These are phyloP conservation scores for Populus hybrid DNA, from an alignment of 441 rosid species.

Conservation along the genomic window DNA sequence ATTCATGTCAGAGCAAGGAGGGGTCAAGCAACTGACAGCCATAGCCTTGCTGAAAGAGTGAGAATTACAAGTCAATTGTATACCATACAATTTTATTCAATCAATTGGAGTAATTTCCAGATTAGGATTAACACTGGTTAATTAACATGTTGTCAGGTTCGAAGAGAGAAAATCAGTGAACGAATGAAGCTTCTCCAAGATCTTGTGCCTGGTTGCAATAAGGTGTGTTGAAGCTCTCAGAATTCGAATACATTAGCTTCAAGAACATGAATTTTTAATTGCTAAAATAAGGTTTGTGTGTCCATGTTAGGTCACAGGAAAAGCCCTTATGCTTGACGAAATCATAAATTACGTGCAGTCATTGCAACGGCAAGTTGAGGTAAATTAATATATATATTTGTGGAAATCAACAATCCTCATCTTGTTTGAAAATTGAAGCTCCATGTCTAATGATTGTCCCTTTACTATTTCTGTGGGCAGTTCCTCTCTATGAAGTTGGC, in stretches of 20 bases:
- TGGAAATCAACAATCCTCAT: not conserved
- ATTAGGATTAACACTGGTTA: not conserved
- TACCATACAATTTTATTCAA: not conserved
- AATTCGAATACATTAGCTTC: not conserved
- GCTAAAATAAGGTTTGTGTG: not conserved
- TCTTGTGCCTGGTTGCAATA: conserved; percentile 92
- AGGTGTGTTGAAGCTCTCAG: conserved; percentile 26
- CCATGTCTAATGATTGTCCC: conserved; percentile 14
- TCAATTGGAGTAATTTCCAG: not conserved
- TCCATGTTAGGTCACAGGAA: conserved; percentile 54
- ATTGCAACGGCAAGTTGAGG: conserved; percentile 39
- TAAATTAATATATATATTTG: conserved; percentile 17
- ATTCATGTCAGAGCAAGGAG: too few species aligned
- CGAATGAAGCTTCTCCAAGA: conserved; percentile 91
- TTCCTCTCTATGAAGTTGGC: conserved; percentile 91
- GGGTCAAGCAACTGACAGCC: too few species aligned
- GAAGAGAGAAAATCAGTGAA: conserved; percentile 89
- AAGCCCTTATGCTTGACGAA: conserved; percentile 41
- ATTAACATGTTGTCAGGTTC: conserved; percentile 41
- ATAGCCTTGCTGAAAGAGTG: conserved; percentile 26
- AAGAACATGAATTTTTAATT: not conserved
- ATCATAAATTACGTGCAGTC: too few species aligned
- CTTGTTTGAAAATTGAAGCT: conserved; percentile 14
- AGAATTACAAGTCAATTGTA: not conserved
- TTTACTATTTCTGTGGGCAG: conserved; percentile 33